Base-by-base conservation (phyloP, 2,329 filamentous ascomycete species). In the Chaetomium globosum region DNA sequence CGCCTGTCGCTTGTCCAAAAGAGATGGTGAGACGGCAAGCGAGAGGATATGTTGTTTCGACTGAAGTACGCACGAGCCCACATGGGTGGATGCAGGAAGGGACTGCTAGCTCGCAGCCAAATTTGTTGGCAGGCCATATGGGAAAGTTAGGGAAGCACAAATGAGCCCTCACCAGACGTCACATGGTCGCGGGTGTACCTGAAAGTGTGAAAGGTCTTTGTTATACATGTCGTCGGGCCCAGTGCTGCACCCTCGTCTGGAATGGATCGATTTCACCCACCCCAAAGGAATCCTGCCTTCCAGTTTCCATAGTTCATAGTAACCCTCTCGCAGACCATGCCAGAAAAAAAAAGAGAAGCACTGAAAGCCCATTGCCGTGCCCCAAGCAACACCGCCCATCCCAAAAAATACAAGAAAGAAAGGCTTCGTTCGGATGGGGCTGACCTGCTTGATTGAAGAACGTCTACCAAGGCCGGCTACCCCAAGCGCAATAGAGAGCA, bases 361-460 rank as follows among this genome's bases (percentile, higher is more conserved):
- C 66, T 59, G 59, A 68, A 69, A 71, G 67, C 66, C 73, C 71
- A 66, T 69, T 71, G 64, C 71, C 71, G 62, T 69, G 68, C 71
- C 70, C 71, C 64, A 61, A 70, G 57, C 71, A 73, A 74, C 73
- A 73, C 72, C 72, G 66, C 67, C 72, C 70, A 65, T 71, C 69
- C 73, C 71, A 72, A 70, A 72, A 67, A 66, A 72, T 72, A 74
- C 69, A 74, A 74, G 43, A 69, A 71, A 73, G 69, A 68, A 69
- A 71, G 70, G 61, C 65, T 55, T 61, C 56, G 63, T 62, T 66
- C 66, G 48, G 61, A 66, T 43, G 51, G 67, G 66, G 65, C 55
- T 66, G 63, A 59, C 67, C 59, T 67, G 60, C 46, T 67, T 67
- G 67, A 58, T 55, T 68, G 67, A 66, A 61, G 64, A 67, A 61